phyloP scores from a whole-genome alignment of 306 rosid genomes.

The Vigna angularis region DNA sequence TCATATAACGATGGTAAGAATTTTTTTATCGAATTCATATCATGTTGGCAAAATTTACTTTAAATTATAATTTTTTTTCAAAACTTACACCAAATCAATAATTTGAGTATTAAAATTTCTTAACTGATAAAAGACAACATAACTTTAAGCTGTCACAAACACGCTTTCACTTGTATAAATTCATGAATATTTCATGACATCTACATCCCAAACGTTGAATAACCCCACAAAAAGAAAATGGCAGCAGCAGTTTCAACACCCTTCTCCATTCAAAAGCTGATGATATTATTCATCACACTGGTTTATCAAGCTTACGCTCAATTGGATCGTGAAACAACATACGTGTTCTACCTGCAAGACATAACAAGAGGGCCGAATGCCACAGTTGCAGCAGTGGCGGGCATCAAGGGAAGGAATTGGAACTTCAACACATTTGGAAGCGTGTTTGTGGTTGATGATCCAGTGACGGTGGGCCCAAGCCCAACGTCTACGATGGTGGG shows the following conservation, averaged over 20 bases:
- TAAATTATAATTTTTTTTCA: too few species aligned
- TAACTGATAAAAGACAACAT: too few species aligned
- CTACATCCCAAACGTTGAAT: too few species aligned
- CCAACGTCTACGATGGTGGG: slow-evolving; percentile 23
- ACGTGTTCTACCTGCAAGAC: slow-evolving; percentile 51
- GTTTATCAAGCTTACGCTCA: neutral
- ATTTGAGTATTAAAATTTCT: too few species aligned
- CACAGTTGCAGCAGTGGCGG: slow-evolving; percentile 41
- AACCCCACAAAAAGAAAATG: neutral
- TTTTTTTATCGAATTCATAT: too few species aligned
- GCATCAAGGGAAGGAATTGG: slow-evolving; percentile 45
- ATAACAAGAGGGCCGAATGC: slow-evolving; percentile 36
- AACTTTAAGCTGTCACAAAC: neutral
- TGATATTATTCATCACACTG: neutral
- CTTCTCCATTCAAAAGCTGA: slow-evolving; percentile 8
- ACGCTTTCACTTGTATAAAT: slow-evolving; percentile 14
- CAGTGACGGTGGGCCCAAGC: neutral
- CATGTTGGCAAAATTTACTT: too few species aligned
- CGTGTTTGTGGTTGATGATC: slow-evolving; percentile 51
- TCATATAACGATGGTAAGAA: too few species aligned
- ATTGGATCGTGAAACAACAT: slow-evolving; percentile 25
- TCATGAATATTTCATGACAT: neutral
- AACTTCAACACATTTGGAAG: slow-evolving; percentile 48
- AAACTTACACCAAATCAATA: too few species aligned
- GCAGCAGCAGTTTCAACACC: slow-evolving; percentile 16